phyloP scores from a whole-genome alignment of 1,284 basidiomycete species.

The Leccinum fallax region DNA sequence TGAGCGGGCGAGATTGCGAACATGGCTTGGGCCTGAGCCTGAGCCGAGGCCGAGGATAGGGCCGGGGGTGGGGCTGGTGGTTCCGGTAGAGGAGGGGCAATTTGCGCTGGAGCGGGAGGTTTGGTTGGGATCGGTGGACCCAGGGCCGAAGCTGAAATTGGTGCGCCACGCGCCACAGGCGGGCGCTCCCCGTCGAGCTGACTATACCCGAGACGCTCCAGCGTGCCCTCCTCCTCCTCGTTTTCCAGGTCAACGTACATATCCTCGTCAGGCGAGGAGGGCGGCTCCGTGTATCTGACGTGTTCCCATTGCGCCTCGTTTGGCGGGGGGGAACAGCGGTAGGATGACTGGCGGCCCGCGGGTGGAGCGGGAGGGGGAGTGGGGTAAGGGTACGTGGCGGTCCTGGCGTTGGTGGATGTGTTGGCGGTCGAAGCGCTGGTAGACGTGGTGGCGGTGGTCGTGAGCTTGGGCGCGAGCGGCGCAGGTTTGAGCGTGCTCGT shows the following conservation, averaged over 20 bases:
- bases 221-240: not conserved
- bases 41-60: not conserved
- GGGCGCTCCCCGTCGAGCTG: too few species aligned
- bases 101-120: not conserved
- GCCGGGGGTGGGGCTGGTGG: not conserved
- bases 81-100: not conserved
- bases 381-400: not conserved
- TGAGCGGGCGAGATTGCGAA: not conserved
- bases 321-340: slow-evolving; percentile 6
- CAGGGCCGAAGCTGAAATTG: too few species aligned
- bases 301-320: slow-evolving; percentile 30
- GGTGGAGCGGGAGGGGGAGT: not conserved
- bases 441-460: slow-evolving; percentile 15
- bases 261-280: slow-evolving; percentile 25
- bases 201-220: slow-evolving; percentile 10
- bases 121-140: not conserved
- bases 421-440: not conserved
- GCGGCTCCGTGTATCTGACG: slow-evolving; percentile 13
- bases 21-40: not conserved
- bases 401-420: not conserved
- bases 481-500: slow-evolving; percentile 14
- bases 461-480: slow-evolving; percentile 30
- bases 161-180: too few species aligned
- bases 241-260: not conserved
- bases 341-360: not conserved